phyloP scores from a whole-genome alignment of 129 eudicot genomes.

The Centrapalus pauciflorus region DNA sequence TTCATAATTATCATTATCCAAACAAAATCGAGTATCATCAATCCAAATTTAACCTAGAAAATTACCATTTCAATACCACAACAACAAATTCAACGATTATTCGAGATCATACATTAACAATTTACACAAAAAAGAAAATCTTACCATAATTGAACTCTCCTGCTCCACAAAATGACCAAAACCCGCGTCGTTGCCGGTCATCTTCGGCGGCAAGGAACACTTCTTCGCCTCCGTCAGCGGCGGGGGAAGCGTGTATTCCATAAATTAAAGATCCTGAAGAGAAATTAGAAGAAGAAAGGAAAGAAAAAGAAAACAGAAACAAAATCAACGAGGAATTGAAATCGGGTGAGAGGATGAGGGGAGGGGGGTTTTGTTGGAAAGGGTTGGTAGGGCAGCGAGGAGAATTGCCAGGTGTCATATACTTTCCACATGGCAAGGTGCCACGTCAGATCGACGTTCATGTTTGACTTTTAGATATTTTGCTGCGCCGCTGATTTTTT shows the following conservation, averaged over 20 bases:
- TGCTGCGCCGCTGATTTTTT: slow-evolving; percentile 14
- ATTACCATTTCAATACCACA: background rate
- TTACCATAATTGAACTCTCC: slow-evolving; percentile 26
- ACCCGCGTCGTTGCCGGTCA: background rate
- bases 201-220: slow-evolving; percentile 6
- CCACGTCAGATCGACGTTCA: slow-evolving; percentile 11
- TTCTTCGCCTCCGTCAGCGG: slow-evolving; percentile 4
- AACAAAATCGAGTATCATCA: background rate
- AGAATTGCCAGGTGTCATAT: slow-evolving; percentile 22
- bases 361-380: background rate
- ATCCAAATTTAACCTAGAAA: background rate
- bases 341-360: slow-evolving; percentile 13
- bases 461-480: slow-evolving; percentile 24
- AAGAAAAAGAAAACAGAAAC: background rate
- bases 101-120: background rate
- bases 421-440: slow-evolving; percentile 28
- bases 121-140: background rate
- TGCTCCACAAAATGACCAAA: slow-evolving; percentile 8
- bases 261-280: background rate
- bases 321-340: background rate
- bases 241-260: slow-evolving; percentile 15
- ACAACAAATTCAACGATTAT: background rate
- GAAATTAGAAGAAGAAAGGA: background rate
- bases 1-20: background rate
- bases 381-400: background rate